Conservation (phyloP, 805 yeast genomes). For the Peterozyma toletana region DNA sequence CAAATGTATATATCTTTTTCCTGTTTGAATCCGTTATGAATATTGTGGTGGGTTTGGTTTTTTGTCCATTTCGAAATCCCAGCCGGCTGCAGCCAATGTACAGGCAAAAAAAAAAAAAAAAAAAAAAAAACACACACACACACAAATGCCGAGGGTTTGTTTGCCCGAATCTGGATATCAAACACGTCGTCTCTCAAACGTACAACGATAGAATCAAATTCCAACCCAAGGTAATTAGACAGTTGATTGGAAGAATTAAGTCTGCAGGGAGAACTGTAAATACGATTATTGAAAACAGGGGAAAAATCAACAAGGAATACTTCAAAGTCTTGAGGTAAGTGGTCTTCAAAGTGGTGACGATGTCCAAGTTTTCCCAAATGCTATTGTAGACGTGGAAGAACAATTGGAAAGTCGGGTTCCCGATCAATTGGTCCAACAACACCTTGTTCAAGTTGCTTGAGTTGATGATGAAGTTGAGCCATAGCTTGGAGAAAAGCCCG, state of each 20-base stretch:
- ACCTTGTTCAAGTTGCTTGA: slow-evolving; percentile 29
- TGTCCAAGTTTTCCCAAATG: slow-evolving; percentile 46
- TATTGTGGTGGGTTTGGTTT: too few species aligned
- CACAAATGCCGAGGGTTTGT: neutral
- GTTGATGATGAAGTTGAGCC: slow-evolving; percentile 38
- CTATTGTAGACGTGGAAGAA: slow-evolving; percentile 39
- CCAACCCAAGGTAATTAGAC: slow-evolving; percentile 51
- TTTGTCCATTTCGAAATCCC: too few species aligned
- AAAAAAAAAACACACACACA: neutral
- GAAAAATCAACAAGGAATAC: slow-evolving; percentile 53
- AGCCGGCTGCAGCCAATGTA: too few species aligned
- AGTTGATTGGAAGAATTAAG: slow-evolving; percentile 52
- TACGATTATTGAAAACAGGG: slow-evolving; percentile 42
- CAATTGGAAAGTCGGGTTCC: slow-evolving; percentile 48
- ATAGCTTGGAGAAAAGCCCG: slow-evolving; percentile 37
- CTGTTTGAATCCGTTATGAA: too few species aligned
- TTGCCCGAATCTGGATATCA: too few species aligned
- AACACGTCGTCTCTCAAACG: slow-evolving; percentile 7
- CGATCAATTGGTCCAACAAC: slow-evolving; percentile 45
- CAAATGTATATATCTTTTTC: too few species aligned
- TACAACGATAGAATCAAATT: slow-evolving; percentile 39
- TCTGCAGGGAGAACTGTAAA: slow-evolving; percentile 41
- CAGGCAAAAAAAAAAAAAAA: neutral
- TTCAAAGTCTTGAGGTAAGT: slow-evolving; percentile 41
- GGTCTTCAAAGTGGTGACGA: slow-evolving; percentile 21